Conservation (phyloP, 2,329 filamentous ascomycete species). For the Alternaria sp. region DNA sequence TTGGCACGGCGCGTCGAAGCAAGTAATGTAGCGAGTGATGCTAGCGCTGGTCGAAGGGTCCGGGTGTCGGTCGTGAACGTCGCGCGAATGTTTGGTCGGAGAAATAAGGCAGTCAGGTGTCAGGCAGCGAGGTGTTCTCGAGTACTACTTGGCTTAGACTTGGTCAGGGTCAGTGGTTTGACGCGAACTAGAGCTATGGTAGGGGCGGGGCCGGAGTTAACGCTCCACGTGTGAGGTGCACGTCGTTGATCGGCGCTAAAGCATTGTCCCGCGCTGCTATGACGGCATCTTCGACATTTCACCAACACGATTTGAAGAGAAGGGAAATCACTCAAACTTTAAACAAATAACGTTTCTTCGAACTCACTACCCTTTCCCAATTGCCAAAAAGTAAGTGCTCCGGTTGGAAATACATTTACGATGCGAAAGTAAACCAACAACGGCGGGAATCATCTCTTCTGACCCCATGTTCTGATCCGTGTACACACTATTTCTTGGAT, state of each 20-base stretch:
- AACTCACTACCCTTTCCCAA: not conserved
- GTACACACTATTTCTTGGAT: not conserved
- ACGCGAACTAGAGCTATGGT: constrained; percentile 14
- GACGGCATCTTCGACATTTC: constrained; percentile 26
- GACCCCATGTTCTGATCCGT: not conserved
- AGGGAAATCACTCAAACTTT: not conserved
- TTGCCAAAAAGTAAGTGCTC: not conserved
- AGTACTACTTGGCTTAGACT: not conserved
- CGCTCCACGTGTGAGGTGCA: constrained; percentile 23
- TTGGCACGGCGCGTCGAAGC: constrained; percentile 13
- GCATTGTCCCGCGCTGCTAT: constrained; percentile 16
- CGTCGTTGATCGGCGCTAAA: constrained; percentile 13
- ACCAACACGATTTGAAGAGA: not conserved
- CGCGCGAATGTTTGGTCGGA: not conserved
- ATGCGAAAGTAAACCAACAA: not conserved
- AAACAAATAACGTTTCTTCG: not conserved
- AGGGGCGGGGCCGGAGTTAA: constrained; percentile 17
- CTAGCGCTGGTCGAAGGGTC: constrained; percentile 7
- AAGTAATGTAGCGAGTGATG: constrained; percentile 18
- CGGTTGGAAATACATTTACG: not conserved
- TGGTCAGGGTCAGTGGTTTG: constrained; percentile 2
- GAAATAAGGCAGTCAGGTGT: not conserved
- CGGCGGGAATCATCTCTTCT: not conserved
- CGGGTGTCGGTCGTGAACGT: not conserved
- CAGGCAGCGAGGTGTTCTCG: not conserved